Conservation (phyloP, 2,329 filamentous ascomycete species). For the Fusarium begoniae region DNA sequence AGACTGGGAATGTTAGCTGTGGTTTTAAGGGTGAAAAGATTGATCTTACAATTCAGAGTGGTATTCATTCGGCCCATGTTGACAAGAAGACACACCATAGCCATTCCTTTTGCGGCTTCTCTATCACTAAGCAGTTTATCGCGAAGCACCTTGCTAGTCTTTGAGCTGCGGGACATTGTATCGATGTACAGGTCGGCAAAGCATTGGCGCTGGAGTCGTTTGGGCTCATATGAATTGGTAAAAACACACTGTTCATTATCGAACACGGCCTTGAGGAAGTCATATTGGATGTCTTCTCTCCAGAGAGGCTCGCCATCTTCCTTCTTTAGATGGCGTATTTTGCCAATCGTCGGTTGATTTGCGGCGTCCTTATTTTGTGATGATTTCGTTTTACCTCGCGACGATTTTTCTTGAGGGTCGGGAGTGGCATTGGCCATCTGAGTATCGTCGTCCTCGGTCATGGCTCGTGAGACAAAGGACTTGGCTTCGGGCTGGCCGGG, state of each 20-base stretch:
- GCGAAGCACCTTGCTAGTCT: conserved; percentile 97
- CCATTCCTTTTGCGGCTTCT: conserved; percentile 95
- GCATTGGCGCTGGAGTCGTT: conserved; percentile 68
- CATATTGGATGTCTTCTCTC: conserved; percentile 88
- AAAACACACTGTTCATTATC: conserved; percentile 80
- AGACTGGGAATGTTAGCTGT: conserved; percentile 69
- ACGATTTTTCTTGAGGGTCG: conserved; percentile 53
- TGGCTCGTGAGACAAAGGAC: conserved; percentile 57
- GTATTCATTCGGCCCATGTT: conserved; percentile 99
- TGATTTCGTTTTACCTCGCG: conserved; percentile 48
- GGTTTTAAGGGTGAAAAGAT: neutral
- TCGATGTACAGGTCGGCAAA: conserved; percentile 99
- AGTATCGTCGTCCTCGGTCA: conserved; percentile 59
- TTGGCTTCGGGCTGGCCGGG: conserved; percentile 54
- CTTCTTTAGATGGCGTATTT: conserved; percentile 87
- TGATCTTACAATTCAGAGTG: conserved; percentile 85
- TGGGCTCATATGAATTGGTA: conserved; percentile 85
- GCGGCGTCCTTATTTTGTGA: conserved; percentile 49
- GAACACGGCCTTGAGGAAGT: conserved; percentile 83
- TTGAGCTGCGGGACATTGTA: conserved; percentile 97
- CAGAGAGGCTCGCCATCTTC: conserved; percentile 88
- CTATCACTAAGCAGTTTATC: conserved; percentile 95
- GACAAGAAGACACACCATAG: conserved; percentile 97
- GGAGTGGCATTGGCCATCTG: conserved; percentile 55
- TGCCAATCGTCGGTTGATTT: conserved; percentile 61